phyloP scores from a whole-genome alignment of 2,329 filamentous ascomycete species.

The Leptographium radiaticola region DNA sequence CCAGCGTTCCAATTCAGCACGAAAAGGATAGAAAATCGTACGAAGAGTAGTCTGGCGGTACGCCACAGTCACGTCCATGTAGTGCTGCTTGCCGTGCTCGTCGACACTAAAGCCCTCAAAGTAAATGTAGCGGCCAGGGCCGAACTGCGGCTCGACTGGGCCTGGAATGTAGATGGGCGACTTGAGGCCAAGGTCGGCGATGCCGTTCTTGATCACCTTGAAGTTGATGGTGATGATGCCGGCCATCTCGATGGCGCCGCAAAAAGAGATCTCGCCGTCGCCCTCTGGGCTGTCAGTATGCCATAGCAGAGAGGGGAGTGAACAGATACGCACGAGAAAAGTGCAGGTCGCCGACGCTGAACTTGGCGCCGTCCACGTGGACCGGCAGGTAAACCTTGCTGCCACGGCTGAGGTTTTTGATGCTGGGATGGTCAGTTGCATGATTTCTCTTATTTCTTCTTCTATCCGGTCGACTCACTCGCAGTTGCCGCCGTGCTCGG shows the following conservation, averaged over 20 bases:
- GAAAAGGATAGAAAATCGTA: constrained; percentile 7
- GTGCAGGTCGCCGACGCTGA: constrained; percentile 79
- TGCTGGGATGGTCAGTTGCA: constrained; percentile 8
- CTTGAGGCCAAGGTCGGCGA: constrained; percentile 62
- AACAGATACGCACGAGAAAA: constrained; percentile 45
- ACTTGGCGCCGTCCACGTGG: constrained; percentile 76
- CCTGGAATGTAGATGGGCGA: constrained; percentile 77
- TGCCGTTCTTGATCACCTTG: constrained; percentile 70
- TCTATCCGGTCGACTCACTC: constrained; percentile 31
- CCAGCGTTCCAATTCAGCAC: background rate
- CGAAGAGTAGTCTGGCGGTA: constrained; percentile 70
- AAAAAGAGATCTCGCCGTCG: constrained; percentile 83
- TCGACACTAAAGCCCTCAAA: constrained; percentile 90
- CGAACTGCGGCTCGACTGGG: constrained; percentile 78
- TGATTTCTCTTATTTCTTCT: too few relatives aligned
- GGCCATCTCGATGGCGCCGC: constrained; percentile 87
- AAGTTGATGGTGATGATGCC: constrained; percentile 76
- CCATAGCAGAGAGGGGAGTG: background rate
- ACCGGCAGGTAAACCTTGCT: constrained; percentile 74
- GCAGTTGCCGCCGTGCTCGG: constrained; percentile 82
- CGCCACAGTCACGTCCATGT: constrained; percentile 73
- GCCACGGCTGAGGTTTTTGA: constrained; percentile 19
- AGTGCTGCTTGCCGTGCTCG: constrained; percentile 78
- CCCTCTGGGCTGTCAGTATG: constrained; percentile 40
- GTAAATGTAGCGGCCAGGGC: constrained; percentile 67